Evolutionary conservation across 352 stramenopile genomes (phyloP).

Genomic region (Globisporangium orthogonon): DNA sequence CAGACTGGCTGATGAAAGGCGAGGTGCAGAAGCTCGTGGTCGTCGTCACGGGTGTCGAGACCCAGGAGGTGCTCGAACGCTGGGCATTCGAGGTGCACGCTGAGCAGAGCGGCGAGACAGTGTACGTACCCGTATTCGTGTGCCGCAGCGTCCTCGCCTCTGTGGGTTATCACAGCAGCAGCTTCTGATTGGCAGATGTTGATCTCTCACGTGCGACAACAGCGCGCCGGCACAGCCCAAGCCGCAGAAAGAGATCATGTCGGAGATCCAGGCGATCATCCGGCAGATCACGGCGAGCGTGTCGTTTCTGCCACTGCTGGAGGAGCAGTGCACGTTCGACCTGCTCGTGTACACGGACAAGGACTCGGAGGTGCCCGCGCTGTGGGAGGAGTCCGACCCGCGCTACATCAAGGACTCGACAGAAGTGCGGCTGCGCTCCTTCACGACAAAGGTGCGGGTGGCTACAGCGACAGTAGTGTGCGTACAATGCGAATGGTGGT

Average conservation of each 20-base stretch:
- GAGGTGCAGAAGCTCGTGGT: conserved; percentile 97
- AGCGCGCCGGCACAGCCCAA: conserved; percentile 43
- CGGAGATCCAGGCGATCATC: conserved; percentile 99
- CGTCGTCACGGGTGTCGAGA: conserved; percentile 96
- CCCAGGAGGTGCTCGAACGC: conserved; percentile 95
- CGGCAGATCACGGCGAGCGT: conserved; percentile 98
- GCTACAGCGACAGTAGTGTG: too few species aligned
- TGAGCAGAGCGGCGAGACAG: conserved; percentile 29
- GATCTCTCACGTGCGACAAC: neutral
- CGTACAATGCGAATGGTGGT: neutral
- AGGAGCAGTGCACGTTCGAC: conserved; percentile 98
- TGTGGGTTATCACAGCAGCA: neutral
- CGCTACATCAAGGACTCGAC: conserved; percentile 96
- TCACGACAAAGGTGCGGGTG: conserved; percentile 92
- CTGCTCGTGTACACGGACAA: conserved; percentile 98
- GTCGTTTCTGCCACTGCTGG: conserved; percentile 98
- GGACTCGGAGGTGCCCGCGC: conserved; percentile 90
- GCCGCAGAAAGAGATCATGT: conserved; percentile 93
- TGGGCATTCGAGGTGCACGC: conserved; percentile 98
- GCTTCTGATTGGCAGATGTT: neutral
- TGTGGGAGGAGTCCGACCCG: conserved; percentile 98
- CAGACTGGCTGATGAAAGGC: conserved; percentile 93
- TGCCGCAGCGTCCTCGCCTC: neutral
- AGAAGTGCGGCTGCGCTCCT: conserved; percentile 97
- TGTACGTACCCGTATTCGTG: conserved; percentile 16